phyloP scores from a whole-genome alignment of 2,329 filamentous ascomycete species.

The Raffaelea deltoideospora region DNA sequence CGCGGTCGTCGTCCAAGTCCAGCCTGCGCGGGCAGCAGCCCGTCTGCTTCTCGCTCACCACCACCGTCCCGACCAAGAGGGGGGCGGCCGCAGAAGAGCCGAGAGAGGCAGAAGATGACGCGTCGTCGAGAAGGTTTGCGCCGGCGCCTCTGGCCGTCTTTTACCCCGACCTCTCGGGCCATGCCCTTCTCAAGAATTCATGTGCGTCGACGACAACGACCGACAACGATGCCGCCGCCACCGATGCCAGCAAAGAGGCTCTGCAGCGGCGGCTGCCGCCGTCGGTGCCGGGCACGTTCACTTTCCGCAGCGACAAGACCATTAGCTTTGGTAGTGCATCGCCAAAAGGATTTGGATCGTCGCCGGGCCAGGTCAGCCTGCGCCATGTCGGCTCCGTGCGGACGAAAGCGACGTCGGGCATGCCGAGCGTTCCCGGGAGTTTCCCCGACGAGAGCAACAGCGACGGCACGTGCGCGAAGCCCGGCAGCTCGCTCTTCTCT shows the following conservation, averaged over 20 bases:
- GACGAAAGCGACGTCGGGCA: constrained; percentile 10
- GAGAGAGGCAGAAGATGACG: too few species aligned
- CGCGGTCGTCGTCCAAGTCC: constrained; percentile 24
- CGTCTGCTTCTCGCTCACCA: too few species aligned
- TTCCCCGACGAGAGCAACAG: constrained; percentile 22
- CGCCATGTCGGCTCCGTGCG: constrained; percentile 16
- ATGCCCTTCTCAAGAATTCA: constrained; percentile 4
- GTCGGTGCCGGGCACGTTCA: constrained; percentile 42
- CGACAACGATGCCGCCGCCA: background rate
- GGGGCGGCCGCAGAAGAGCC: background rate
- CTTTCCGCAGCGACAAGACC: constrained; percentile 51
- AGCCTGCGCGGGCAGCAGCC: constrained; percentile 14
- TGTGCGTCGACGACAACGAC: background rate
- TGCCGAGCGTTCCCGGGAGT: constrained; percentile 12
- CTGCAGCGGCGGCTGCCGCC: constrained; percentile 13
- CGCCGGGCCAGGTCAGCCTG: constrained; percentile 43
- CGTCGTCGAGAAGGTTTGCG: too few species aligned
- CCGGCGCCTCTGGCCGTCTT: constrained; percentile 20
- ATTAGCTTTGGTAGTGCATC: constrained; percentile 39
- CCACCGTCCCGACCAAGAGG: too few species aligned
- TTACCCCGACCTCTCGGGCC: constrained; percentile 37
- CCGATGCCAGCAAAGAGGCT: background rate
- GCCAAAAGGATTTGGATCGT: constrained; percentile 37
- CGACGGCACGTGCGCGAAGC: constrained; percentile 33
- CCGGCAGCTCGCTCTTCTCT: constrained; percentile 3